Conservation (phyloP, 352 stramenopile species). For the Phytophthora sansomeana region DNA sequence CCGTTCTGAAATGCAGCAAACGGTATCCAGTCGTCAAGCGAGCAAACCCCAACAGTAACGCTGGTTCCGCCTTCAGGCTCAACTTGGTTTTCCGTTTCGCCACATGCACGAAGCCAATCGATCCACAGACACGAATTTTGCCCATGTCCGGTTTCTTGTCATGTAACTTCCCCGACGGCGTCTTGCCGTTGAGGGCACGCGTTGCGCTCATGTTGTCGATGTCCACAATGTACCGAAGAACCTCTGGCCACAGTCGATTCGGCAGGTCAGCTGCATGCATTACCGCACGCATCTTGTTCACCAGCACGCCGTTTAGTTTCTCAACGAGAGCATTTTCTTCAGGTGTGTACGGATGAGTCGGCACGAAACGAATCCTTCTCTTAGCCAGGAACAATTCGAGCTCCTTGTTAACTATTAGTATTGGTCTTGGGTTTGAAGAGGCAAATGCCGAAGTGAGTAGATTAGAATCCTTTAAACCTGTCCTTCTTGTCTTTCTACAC, state of each 20-base stretch:
- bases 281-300: background rate
- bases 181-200: conserved; percentile 1
- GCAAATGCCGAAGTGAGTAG: too few relatives aligned
- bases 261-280: conserved; percentile 17
- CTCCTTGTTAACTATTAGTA: too few relatives aligned
- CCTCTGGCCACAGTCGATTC: background rate
- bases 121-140: conserved; percentile 12
- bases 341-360: conserved; percentile 9
- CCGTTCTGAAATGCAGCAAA: conserved; percentile 7
- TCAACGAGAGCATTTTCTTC: conserved; percentile 13
- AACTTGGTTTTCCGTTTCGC: conserved; percentile 4
- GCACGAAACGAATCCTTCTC: conserved; percentile 13
- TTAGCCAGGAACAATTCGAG: too few relatives aligned
- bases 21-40: background rate
- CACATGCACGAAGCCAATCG: conserved; percentile 4
- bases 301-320: conserved; percentile 4
- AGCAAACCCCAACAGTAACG: conserved; percentile 9
- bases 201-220: conserved; percentile 15
- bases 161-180: conserved; percentile 11
- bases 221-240: conserved; percentile 9
- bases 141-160: background rate
- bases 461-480: too few relatives aligned
- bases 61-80: conserved; percentile 3
- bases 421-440: too few relatives aligned
- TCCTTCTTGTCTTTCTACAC: too few relatives aligned